Evolutionary conservation across 176 grass and related monocot species (phyloP), one percentile per base, ranked within the genome.

Genomic region (Luzula sylvatica): DNA sequence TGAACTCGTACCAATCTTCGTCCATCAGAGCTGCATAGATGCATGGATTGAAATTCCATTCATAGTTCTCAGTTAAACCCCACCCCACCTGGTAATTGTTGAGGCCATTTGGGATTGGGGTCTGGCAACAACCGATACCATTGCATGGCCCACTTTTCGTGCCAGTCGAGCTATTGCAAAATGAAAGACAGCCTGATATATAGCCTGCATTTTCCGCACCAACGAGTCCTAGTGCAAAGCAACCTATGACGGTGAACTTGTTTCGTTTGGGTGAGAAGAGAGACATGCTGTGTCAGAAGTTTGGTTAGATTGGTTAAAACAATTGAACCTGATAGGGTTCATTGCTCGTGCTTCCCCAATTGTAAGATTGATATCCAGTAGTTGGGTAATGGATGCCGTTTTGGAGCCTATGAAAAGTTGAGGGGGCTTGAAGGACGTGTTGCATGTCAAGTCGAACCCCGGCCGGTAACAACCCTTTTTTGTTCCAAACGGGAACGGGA

Each of bases 401-500:
- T 3, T 29, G n/a, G n/a, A n/a, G n/a, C 53, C 15, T 32, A 48
- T 5, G 22, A 69, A 24, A 7, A 18, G 2, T 4, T 12, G 26
- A 0, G 73, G 65, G 0, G 73, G 35, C 0, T 19, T 7, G 41
- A 2, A 16, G 55, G 29, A 43, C 8, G 0, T 5, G 4, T 61
- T 56, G 17, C 78, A 82, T 2, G 1, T 29, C 28, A 82, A 13
- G 7, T 25, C 27, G 5, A 82, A 82, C 15, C 65, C 72, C 0
- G 7, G 0, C 7, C 12, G 56, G 49, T 15, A 70, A 58, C 54
- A 69, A 8, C 64, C 58, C 0, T 8, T 0, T 12, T 43, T 30
- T n/a, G 73, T 69, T 62, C 77, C 77, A 42, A 81, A 81, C 0
- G 77, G 71, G 41, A 63, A 75, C 0, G 66, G 48, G 56, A 80